A percentile compares a stretch with the other conserved stretches of the same genome.
These are phyloP conservation scores for Boletus rufocinnamomeus DNA, from an alignment of 768 basidiomycete genomes.

Conservation along the genomic window DNA sequence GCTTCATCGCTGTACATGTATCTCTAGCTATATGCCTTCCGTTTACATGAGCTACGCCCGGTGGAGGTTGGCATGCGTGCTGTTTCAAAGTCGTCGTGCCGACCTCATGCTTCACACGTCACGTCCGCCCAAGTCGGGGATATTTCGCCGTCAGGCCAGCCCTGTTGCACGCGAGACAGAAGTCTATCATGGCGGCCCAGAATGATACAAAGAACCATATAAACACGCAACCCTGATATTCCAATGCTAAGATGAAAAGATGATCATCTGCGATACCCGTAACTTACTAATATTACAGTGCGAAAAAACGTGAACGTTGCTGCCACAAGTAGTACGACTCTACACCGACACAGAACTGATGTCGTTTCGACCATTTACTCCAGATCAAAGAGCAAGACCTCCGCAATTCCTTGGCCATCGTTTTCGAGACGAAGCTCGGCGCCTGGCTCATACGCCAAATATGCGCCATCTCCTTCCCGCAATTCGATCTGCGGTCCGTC, in stretches of 20 bases:
- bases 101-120: background rate
- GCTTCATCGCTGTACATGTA: background rate
- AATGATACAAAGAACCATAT: background rate
- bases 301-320: background rate
- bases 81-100: background rate
- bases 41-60: background rate
- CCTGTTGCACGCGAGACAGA: slow-evolving; percentile 2
- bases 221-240: slow-evolving; percentile 3
- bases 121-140: background rate
- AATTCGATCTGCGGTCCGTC: slow-evolving; percentile 51
- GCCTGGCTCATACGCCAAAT: slow-evolving; percentile 51
- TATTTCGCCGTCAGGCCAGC: background rate
- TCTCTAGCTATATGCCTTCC: background rate
- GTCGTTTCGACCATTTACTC: slow-evolving; percentile 37
- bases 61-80: background rate
- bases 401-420: slow-evolving; percentile 62
- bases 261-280: slow-evolving; percentile 5
- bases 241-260: slow-evolving; percentile 9
- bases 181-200: background rate
- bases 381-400: slow-evolving; percentile 81
- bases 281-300: slow-evolving; percentile 3
- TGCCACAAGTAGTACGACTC: background rate
- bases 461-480: slow-evolving; percentile 88
- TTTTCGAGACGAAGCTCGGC: slow-evolving; percentile 54
- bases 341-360: background rate